These are phyloP conservation scores for Boletus huronensis DNA, from an alignment of 768 basidiomycete species.

Conservation along the genomic window DNA sequence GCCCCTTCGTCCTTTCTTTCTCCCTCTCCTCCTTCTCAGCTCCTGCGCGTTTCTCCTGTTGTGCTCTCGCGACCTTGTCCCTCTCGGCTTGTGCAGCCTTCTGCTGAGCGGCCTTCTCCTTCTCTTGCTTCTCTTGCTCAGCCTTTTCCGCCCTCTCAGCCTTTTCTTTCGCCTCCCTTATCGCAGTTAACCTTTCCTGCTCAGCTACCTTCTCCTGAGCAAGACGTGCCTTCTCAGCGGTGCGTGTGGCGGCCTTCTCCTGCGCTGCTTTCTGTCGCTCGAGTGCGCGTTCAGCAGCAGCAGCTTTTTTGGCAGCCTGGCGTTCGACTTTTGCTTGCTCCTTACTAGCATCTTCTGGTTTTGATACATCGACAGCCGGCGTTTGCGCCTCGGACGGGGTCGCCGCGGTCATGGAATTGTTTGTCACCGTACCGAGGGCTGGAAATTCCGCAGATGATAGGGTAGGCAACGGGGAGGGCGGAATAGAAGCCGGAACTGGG, in stretches of 20 bases:
- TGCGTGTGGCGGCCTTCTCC: slow-evolving; percentile 52
- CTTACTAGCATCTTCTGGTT: slow-evolving; percentile 36
- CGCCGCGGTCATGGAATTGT: slow-evolving; percentile 6
- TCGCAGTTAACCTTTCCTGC: slow-evolving; percentile 43
- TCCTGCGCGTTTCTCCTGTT: slow-evolving; percentile 30
- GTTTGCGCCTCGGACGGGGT: slow-evolving; percentile 24
- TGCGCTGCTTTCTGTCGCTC: slow-evolving; percentile 56
- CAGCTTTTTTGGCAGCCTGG: slow-evolving; percentile 63
- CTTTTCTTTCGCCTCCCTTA: slow-evolving; percentile 40
- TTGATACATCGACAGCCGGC: slow-evolving; percentile 18
- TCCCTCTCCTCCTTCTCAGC: slow-evolving; percentile 30
- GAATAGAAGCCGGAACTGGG: slow-evolving; percentile 35
- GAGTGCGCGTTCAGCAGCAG: slow-evolving; percentile 56
- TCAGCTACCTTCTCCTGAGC: slow-evolving; percentile 53
- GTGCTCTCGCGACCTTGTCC: slow-evolving; percentile 33
- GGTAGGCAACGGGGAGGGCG: slow-evolving; percentile 42
- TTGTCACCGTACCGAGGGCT: slow-evolving; percentile 41
- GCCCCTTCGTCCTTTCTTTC: slow-evolving; percentile 29
- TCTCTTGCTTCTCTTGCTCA: slow-evolving; percentile 40
- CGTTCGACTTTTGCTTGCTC: slow-evolving; percentile 55
- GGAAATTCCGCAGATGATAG: slow-evolving; percentile 76
- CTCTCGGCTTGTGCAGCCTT: slow-evolving; percentile 36
- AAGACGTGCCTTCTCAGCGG: slow-evolving; percentile 51
- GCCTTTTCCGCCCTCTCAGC: slow-evolving; percentile 32
- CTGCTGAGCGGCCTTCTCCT: slow-evolving; percentile 32